Conservation (phyloP, 2,329 filamentous ascomycete genomes). For the Whalleya microplaca region DNA sequence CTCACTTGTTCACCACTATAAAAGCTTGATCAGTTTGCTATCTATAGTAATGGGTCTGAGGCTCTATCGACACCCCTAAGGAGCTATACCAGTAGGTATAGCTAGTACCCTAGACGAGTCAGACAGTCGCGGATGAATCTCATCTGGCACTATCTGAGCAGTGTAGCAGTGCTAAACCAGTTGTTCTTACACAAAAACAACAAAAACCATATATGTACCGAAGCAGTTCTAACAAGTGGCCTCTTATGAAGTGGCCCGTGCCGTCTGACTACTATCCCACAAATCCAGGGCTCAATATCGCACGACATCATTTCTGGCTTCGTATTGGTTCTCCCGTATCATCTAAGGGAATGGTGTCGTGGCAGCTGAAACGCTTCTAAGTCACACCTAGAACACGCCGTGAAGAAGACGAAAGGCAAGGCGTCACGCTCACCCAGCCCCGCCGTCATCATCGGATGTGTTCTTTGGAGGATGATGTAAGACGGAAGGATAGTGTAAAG, state of each 20-base stretch:
- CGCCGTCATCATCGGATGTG: background rate
- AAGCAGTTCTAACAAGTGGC: too few species aligned
- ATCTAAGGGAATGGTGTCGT: background rate
- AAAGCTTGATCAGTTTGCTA: too few species aligned
- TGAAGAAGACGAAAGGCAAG: background rate
- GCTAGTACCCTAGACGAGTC: background rate
- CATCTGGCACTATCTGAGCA: background rate
- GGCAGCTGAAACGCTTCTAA: background rate
- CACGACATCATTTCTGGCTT: background rate
- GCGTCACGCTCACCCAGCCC: too few species aligned
- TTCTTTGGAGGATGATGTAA: background rate
- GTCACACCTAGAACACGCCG: background rate
- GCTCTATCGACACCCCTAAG: background rate
- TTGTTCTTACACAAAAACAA: too few species aligned
- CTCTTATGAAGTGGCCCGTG: too few species aligned
- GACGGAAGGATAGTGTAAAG: background rate
- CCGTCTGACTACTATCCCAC: too few species aligned
- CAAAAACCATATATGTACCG: too few species aligned
- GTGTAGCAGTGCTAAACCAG: too few species aligned
- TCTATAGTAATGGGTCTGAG: background rate
- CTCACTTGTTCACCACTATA: background rate
- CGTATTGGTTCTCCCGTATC: background rate
- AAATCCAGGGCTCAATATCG: background rate
- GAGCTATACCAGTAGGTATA: background rate
- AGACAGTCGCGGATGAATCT: background rate